A percentile compares a stretch with the other conserved stretches of the same genome.
phyloP scores from a whole-genome alignment of 2,329 filamentous ascomycete genomes.

The Aspergillus cejpii region DNA sequence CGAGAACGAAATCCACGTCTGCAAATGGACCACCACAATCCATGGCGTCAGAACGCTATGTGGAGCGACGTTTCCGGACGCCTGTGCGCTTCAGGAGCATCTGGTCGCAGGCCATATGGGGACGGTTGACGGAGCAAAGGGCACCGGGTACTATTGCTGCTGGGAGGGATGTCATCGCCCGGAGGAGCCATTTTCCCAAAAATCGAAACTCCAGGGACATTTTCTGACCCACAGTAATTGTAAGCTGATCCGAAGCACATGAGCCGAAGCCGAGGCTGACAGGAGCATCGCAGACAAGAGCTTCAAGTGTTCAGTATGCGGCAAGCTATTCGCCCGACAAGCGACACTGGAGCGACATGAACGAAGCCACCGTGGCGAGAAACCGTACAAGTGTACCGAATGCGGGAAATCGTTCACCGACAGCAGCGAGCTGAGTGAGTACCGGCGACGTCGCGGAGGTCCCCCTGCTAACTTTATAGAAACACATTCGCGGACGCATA shows the following conservation, averaged over 20 bases:
- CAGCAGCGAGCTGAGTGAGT: conserved; percentile 41
- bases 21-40: conserved; percentile 31
- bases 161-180: conserved; percentile 41
- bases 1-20: conserved; percentile 33
- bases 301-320: conserved; percentile 38
- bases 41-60: conserved; percentile 28
- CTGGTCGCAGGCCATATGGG: conserved; percentile 34
- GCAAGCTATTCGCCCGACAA: conserved; percentile 39
- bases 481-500: conserved; percentile 41
- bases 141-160: conserved; percentile 41
- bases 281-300: conserved; percentile 32
- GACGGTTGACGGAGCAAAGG: conserved; percentile 34
- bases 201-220: conserved; percentile 42
- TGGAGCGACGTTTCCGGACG: conserved; percentile 32
- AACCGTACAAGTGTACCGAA: conserved; percentile 38
- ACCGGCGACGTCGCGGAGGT: not conserved
- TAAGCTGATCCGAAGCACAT: conserved; percentile 14
- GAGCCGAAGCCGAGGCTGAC: not conserved
- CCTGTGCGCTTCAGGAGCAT: conserved; percentile 38
- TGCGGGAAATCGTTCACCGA: conserved; percentile 42
- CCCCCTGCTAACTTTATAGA: conserved; percentile 26
- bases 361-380: conserved; percentile 41
- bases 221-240: conserved; percentile 43
- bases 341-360: conserved; percentile 41
- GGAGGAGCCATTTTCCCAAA: conserved; percentile 41